phyloP scores from a whole-genome alignment of 139 green algal genomes.

The Auxenochlorella protothecoides region DNA sequence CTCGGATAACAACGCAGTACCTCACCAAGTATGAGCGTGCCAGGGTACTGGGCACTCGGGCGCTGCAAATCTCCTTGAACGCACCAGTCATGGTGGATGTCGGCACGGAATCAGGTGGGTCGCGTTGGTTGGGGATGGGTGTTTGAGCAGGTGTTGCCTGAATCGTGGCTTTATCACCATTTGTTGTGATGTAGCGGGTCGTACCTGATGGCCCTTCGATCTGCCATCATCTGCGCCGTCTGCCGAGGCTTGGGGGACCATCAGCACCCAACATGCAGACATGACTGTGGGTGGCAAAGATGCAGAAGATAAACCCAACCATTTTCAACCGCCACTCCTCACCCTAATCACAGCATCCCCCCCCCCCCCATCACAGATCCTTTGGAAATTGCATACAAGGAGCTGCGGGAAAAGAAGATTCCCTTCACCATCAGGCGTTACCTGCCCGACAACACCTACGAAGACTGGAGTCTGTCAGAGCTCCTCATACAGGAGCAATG shows the following conservation, averaged over 20 bases:
- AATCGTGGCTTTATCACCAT: too few relatives aligned
- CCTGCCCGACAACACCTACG: slow-evolving; percentile 90
- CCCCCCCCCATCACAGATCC: slow-evolving; percentile 16
- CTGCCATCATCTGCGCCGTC: too few relatives aligned
- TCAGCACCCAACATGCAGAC: too few relatives aligned
- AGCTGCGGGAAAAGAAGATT: slow-evolving; percentile 92
- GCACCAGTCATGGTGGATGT: slow-evolving; percentile 91
- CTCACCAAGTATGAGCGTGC: slow-evolving; percentile 98
- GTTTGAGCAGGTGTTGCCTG: background rate
- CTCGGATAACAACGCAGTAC: slow-evolving; percentile 84
- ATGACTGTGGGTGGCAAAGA: too few relatives aligned
- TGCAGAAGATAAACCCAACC: too few relatives aligned
- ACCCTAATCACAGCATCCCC: too few relatives aligned
- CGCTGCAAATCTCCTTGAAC: slow-evolving; percentile 87
- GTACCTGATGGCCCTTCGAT: too few relatives aligned
- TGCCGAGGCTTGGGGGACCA: too few relatives aligned
- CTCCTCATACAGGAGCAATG: slow-evolving; percentile 76
- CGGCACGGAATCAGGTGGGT: slow-evolving; percentile 57
- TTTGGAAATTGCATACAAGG: slow-evolving; percentile 86
- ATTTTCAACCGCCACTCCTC: too few relatives aligned
- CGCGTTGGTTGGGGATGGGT: background rate
- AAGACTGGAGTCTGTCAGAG: slow-evolving; percentile 93
- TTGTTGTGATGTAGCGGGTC: too few relatives aligned
- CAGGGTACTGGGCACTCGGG: slow-evolving; percentile 83
- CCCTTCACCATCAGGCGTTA: slow-evolving; percentile 96